Conservation (phyloP, 2,329 filamentous ascomycete genomes). For the Cercospora citrullina region DNA sequence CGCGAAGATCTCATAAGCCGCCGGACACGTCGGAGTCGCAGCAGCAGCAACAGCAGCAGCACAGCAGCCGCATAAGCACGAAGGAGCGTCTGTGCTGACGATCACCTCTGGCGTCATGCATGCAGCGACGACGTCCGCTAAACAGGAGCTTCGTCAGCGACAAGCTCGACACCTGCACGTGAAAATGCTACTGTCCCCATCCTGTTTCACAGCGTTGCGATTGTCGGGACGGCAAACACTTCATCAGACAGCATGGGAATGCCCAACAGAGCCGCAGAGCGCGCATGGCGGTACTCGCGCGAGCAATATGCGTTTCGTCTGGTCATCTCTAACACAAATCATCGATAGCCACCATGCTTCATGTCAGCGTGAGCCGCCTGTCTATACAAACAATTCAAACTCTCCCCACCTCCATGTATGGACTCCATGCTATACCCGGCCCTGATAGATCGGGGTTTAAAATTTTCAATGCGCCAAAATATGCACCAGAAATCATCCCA, state of each 20-base stretch:
- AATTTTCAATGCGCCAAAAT: background rate
- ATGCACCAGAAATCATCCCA: conserved; percentile 6
- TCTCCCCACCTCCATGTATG: background rate
- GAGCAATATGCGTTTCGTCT: background rate
- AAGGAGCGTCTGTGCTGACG: background rate
- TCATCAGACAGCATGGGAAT: background rate
- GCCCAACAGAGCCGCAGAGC: background rate
- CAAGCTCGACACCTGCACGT: background rate
- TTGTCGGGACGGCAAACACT: conserved; percentile 1
- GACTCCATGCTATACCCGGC: background rate
- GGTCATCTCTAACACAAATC: background rate
- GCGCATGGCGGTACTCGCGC: background rate
- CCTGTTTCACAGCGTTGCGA: background rate
- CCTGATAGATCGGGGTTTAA: background rate
- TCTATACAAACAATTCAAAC: background rate
- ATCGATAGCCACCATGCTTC: background rate
- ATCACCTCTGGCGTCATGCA: conserved; percentile 6
- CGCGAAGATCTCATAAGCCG: background rate
- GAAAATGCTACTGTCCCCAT: background rate
- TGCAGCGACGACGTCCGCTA: background rate
- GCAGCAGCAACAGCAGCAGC: background rate
- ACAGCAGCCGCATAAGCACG: conserved; percentile 2
- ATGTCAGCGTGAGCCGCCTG: background rate
- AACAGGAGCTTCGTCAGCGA: conserved; percentile 1
- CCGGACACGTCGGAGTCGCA: background rate